Evolutionary conservation across 2,329 filamentous ascomycete species (phyloP), one percentile per base, ranked within the genome.

Genomic region (Ascochyta viciae-villosae): DNA sequence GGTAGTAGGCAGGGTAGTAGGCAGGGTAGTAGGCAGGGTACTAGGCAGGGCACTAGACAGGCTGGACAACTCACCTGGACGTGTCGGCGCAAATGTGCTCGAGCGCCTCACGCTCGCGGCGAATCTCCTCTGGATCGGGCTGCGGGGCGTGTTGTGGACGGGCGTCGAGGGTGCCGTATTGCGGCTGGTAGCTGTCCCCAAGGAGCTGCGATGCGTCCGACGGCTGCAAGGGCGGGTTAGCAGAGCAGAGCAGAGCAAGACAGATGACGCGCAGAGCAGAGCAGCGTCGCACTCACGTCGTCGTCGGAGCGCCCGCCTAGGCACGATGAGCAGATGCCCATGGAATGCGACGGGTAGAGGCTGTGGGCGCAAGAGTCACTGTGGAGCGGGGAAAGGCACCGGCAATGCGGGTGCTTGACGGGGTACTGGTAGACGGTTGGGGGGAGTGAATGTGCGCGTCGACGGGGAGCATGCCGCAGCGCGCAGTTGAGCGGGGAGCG

Each of bases 301-400:
- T 73, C 68, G 57, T 77, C 75, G 50, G 78, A 78, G 63, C 76
- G 65, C 55, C 75, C 73, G 42, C 79, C 78, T 47, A 82, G 77
- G 66, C 80, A 82, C 48, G 80, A 82, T 48, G 76, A 72, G 71
- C 80, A 82, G 67, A 79, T 73, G 60, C 79, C 80, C 80, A 82
- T 81, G 67, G 71, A 74, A 67, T 67, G 68, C 50, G 57, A 41
- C 29, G 23, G 27, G 8, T 37, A 42, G 46, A 15, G 34, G 35
- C 46, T 22, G 53, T 50, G 41, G 41, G 40, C 45, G 45, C 52
- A 10, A 41, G 41, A 50, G 27, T 29, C 9, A 46, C 35, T 46
- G 41, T 10, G n/a, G 24, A 35, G 40, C 24, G 50, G 40, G 24
- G 38, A 50, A 57, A 48, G 52, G 19, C 27, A 12, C 23, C 37